Evolutionary conservation across 306 rosid genomes (phyloP), one percentile per base, ranked within the genome.

Genomic region (Sphenostylis stenocarpa): DNA sequence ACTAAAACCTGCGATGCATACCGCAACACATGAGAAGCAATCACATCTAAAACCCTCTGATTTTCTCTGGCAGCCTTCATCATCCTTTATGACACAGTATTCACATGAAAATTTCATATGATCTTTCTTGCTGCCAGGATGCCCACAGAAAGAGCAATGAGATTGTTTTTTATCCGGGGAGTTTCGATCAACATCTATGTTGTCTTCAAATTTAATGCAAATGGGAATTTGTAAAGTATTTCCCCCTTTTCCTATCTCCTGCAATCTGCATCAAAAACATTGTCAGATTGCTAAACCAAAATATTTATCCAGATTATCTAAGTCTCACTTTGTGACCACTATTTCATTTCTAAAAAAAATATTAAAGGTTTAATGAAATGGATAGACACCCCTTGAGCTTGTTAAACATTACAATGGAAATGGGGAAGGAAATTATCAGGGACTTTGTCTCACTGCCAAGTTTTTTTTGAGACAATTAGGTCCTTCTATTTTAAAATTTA

Each of bases 101-200:
- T 86, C 87, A 75, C 97, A 90, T 1, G 92, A 73, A 78, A 70
- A 69, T 84, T 86, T 88, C 76, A 76, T 45, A 81, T 95, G 97
- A 61, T 85, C 86, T 76, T 77, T 83, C 67, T 85, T 92, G 86
- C 75, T 88, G 79, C 97, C 97, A n/a, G 92, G 97, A 87, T 92
- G 96, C 80, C 97, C 99, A 82, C 97, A 92, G 83, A 92, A 88
- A 73, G 96, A 87, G 81, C 97, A 95, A 74, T 92, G 97, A 85
- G 87, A 74, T 82, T 71, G 70, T 82, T 87, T 95, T 61, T 29
- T 80, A 84, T 73, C 85, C 21, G 66, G 80, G 36, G 84, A 83
- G 70, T 69, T 90, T 58, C 51, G 81, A 28, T 75, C 87, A 44
- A 45, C 74, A 77, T 85, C 77, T 31, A 80, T 43, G 81, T 78